These are phyloP conservation scores for Dactylellina sp. DNA, from an alignment of 2,329 filamentous ascomycete species.

Conservation along the genomic window DNA sequence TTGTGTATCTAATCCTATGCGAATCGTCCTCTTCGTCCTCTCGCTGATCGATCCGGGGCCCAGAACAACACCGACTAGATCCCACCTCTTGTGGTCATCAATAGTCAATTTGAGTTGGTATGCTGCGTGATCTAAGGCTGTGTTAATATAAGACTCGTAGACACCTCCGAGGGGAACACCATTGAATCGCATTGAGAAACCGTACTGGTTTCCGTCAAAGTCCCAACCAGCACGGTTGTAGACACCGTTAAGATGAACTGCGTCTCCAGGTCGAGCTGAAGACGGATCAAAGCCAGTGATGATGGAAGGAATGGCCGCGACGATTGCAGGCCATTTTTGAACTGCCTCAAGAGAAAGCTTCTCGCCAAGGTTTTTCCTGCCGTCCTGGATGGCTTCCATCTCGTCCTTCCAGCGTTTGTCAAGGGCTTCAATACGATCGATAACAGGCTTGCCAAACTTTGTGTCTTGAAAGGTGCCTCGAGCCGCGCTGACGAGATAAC, in stretches of 20 bases:
- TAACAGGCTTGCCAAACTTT: conserved; percentile 22
- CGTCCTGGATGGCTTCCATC: conserved; percentile 13
- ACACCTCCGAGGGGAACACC: conserved; percentile 33
- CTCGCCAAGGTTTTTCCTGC: conserved; percentile 25
- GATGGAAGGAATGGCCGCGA: conserved; percentile 25
- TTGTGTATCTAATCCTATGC: conserved; percentile 13
- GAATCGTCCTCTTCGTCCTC: conserved; percentile 37
- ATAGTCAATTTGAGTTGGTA: conserved; percentile 37
- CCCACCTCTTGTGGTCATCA: conserved; percentile 39
- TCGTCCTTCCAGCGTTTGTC: conserved; percentile 39
- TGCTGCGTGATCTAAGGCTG: conserved; percentile 30
- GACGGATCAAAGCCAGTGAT: conserved; percentile 33
- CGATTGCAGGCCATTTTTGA: conserved; percentile 42
- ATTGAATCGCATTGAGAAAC: conserved; percentile 41
- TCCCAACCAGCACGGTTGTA: conserved; percentile 42
- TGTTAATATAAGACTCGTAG: conserved; percentile 33
- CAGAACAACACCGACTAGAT: conserved; percentile 29
- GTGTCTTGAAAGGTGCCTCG: conserved; percentile 23
- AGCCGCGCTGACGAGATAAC: conserved; percentile 16
- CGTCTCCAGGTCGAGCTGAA: conserved; percentile 33
- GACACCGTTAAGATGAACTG: conserved; percentile 30
- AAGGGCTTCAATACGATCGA: conserved; percentile 23
- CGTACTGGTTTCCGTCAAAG: conserved; percentile 45
- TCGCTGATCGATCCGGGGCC: conserved; percentile 30
- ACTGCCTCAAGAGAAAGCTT: conserved; percentile 27